Conservation (phyloP, 306 rosid genomes). For the Cucurbita moschata region DNA sequence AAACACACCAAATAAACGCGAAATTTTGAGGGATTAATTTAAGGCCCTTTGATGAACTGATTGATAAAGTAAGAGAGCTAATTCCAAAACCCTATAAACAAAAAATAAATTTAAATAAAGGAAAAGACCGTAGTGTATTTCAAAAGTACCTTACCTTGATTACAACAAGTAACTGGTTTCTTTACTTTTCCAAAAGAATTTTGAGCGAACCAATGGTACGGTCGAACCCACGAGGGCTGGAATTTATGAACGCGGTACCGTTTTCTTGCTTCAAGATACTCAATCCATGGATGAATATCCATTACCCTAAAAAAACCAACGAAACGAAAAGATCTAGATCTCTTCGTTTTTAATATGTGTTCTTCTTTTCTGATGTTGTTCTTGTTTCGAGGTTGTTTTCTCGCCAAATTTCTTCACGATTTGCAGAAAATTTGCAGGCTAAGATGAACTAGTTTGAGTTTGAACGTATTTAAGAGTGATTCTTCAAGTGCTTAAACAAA, state of each 20-base stretch:
- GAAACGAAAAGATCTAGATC: no score
- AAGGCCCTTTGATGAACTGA: conserved; percentile 11
- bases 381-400: neutral
- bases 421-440: neutral
- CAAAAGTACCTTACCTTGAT: neutral
- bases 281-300: neutral
- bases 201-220: conserved; percentile 5
- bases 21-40: conserved; percentile 7
- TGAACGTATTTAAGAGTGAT: neutral
- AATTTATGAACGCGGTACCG: neutral
- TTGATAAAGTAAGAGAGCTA: neutral
- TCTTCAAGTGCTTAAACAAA: no score
- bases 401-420: no score
- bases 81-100: neutral
- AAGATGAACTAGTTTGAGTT: neutral
- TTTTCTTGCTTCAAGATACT: neutral
- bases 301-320: no score
- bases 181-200: neutral
- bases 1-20: neutral
- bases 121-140: neutral
- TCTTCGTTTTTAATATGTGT: neutral
- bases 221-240: neutral
- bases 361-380: neutral
- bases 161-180: conserved; percentile 4
- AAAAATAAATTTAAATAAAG: neutral